A percentile compares a stretch with the other conserved stretches of the same genome.
These are phyloP conservation scores for Dimargaris xerosporica DNA, from an alignment of 192 early-diverging fungal species.

Conservation along the genomic window DNA sequence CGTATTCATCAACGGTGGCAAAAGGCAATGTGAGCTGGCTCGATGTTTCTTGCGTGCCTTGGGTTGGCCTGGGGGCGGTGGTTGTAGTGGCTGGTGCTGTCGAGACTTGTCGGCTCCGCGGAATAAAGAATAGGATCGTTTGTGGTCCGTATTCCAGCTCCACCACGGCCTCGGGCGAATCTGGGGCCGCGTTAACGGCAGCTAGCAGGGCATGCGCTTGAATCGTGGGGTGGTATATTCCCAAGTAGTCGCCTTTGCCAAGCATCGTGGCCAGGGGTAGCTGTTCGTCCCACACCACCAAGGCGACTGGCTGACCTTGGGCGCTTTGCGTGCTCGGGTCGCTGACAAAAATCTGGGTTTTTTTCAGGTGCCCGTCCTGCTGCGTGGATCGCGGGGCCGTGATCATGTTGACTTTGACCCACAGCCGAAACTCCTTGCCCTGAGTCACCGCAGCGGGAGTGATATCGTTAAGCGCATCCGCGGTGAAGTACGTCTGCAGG, in stretches of 20 bases:
- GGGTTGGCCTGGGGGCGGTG: too few species aligned
- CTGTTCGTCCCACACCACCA: constrained; percentile 8
- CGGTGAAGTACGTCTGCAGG: not conserved
- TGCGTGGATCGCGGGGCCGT: not conserved
- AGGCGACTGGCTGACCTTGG: not conserved
- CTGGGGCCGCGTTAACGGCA: not conserved
- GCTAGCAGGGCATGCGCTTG: not conserved
- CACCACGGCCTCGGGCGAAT: not conserved
- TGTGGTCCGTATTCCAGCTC: constrained; percentile 20
- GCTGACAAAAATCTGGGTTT: not conserved
- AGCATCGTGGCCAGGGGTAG: constrained; percentile 1
- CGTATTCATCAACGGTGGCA: constrained; percentile 15
- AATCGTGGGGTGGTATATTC: constrained; percentile 7
- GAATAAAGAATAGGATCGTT: constrained; percentile 24
- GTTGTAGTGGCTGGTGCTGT: not conserved
- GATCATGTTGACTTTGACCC: constrained; percentile 8
- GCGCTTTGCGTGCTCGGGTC: not conserved
- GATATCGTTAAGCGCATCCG: not conserved
- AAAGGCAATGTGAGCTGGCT: too few species aligned
- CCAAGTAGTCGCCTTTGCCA: constrained; percentile 3
- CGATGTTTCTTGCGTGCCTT: too few species aligned
- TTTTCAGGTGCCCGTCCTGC: not conserved
- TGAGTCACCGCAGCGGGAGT: not conserved
- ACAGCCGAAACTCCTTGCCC: not conserved
- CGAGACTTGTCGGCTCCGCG: not conserved